Base-by-base conservation (phyloP, 1,139 yeast species). In the Torulaspora pretoriensis region DNA sequence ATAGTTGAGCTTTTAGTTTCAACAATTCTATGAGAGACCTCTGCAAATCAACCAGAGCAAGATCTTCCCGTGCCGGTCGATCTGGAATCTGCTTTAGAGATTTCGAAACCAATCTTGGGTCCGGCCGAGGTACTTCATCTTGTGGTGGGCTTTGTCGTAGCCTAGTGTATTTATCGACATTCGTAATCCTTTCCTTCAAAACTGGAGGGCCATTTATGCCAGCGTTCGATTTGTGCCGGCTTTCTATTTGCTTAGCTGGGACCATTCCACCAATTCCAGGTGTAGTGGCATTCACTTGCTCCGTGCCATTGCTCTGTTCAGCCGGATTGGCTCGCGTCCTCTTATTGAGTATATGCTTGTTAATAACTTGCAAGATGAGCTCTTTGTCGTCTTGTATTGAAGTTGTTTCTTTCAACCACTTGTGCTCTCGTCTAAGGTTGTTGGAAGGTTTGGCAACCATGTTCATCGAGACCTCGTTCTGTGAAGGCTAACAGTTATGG, bases 371-470 rank as follows among this genome's bases (percentile, higher is more conserved):
- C 13, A 58, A 16, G 5, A 55, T 50, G 10, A 50, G 30, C 9
- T 52, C 48, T 22, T 49, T 49, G 36, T 59, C 62, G 23, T 52
- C 50, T 26, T 48, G 48, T 5, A 52, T 48, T 2, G 47, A 25
- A 2, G 25, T 40, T 1, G 60, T 47, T 22, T 59, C 64, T 46
- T 52, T 55, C 36, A 58, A 39, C 65, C 65, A 61, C 47, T 59
- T 59, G 43, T 56, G 61, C 43, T 61, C 64, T 40, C 64, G 53
- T 42, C 63, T 48, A n/a, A 61, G 46, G 39, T 59, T 61, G 45
- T 59, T 56, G 2, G 63, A 57, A 27, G 61, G 63, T 38, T 59
- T 59, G 10, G 53, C 27, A n/a, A 51, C 57, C 63, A 59, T 57
- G 19, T 17, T 32, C 25, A 23, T 38, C 19, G 24, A 12, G n/a